phyloP scores from a whole-genome alignment of 2,329 filamentous ascomycete species.

The Penicillium sp. region DNA sequence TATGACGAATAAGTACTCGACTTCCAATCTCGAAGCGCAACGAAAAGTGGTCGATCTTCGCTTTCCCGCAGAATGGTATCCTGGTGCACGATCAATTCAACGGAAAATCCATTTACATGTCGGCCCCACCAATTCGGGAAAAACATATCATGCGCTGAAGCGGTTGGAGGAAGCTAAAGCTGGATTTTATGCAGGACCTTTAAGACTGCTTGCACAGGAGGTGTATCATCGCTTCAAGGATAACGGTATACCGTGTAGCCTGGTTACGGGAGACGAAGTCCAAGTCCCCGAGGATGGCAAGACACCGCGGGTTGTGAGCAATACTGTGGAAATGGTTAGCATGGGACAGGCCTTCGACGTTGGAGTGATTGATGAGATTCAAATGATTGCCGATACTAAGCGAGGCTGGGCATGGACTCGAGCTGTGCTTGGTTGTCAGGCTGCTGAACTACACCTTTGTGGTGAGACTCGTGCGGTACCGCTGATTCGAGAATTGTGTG shows the following conservation, averaged over 20 bases:
- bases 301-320: conserved; percentile 65
- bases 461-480: conserved; percentile 82
- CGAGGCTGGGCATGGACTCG: conserved; percentile 95
- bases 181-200: conserved; percentile 87
- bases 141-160: conserved; percentile 92
- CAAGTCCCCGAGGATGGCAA: conserved; percentile 62
- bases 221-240: conserved; percentile 85
- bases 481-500: conserved; percentile 74
- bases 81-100: conserved; percentile 75
- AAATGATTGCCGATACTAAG: conserved; percentile 82
- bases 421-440: conserved; percentile 81
- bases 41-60: conserved; percentile 73
- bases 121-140: conserved; percentile 95
- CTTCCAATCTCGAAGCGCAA: conserved; percentile 59
- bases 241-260: conserved; percentile 72
- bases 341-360: conserved; percentile 68
- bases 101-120: conserved; percentile 89
- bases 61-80: conserved; percentile 92
- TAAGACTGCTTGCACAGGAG: conserved; percentile 87
- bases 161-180: conserved; percentile 72
- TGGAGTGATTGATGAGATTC: conserved; percentile 96
- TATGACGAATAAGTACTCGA: conserved; percentile 58
- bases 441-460: conserved; percentile 87
- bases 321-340: conserved; percentile 89
- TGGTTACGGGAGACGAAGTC: conserved; percentile 90